phyloP scores from a whole-genome alignment of 352 stramenopile genomes.

The Aphanomyces stellatus region DNA sequence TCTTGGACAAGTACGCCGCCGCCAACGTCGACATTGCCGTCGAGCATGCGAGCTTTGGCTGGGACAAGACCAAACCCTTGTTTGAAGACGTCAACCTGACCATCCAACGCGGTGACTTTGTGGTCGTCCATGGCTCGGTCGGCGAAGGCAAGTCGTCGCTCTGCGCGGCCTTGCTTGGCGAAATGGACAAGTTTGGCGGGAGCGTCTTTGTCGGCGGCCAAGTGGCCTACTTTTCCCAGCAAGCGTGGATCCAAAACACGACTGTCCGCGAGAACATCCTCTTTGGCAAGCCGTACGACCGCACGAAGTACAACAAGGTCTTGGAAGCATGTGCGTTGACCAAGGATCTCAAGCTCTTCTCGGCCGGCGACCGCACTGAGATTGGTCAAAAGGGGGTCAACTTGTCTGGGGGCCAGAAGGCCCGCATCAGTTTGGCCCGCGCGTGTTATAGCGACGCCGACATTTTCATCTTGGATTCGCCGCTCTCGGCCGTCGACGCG shows the following conservation, averaged over 20 bases:
- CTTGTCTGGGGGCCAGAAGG: conserved; percentile 50
- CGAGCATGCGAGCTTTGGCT: conserved; percentile 53
- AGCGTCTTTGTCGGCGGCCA: conserved; percentile 32
- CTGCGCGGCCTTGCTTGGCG: conserved; percentile 39
- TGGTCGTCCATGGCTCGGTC: conserved; percentile 40
- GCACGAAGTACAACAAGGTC: conserved; percentile 36
- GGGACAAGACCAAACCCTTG: conserved; percentile 23
- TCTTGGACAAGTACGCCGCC: not conserved
- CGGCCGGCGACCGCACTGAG: conserved; percentile 53
- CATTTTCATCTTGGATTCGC: conserved; percentile 19
- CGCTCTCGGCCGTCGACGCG: conserved; percentile 68
- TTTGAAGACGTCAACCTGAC: conserved; percentile 34
- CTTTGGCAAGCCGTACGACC: conserved; percentile 61
- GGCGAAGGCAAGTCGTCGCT: conserved; percentile 52
- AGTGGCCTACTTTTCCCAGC: conserved; percentile 65
- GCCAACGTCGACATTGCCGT: conserved; percentile 32
- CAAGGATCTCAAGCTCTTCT: conserved; percentile 25
- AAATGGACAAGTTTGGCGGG: conserved; percentile 72
- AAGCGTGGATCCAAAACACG: conserved; percentile 94
- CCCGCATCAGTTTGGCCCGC: conserved; percentile 19
- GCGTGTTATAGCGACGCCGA: conserved; percentile 20
- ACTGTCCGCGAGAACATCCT: conserved; percentile 78
- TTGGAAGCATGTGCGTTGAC: conserved; percentile 23
- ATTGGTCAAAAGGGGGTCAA: conserved; percentile 44
- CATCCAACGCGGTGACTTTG: conserved; percentile 37